Base-by-base conservation (phyloP, 768 basidiomycete species). In the Suillus cothurnatus region DNA sequence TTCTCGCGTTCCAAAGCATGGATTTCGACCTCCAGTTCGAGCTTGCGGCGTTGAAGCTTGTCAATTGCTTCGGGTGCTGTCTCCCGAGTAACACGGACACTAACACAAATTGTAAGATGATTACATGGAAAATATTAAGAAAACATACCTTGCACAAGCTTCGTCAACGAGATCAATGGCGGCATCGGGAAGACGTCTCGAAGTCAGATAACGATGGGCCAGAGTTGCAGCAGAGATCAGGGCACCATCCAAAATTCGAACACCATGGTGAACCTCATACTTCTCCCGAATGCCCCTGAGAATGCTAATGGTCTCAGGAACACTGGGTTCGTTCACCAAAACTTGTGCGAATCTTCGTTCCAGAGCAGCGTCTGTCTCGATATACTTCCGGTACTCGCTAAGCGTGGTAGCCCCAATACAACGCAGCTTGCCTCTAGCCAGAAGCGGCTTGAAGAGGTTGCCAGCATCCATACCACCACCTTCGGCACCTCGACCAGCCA, bases 301-400 rank as follows among this genome's bases (percentile, higher is more conserved):
- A 67, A 98, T 99, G 69, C 85, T 91, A 79, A 99, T 95, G 0
- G 97, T 92, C 69, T 97, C 95, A 6, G 90, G 77, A 0, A 98
- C 96, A 14, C 81, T 80, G 0, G 97, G 97, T 73, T 99, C 97
- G 69, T 95, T 95, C 65, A 99, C 88, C 32, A 96, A 73, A 49
- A 99, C 95, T 75, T 97, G 95, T 3, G 95, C 94, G 76, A 97
- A 96, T 69, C 95, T 85, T 67, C 95, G 87, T 72, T 96, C 95
- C 61, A 97, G 82, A 7, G 95, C 95, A 38, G 92, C 89, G 71
- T 97, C 95, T 56, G 90, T 93, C 78, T 97, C 95, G 73, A 97
- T 95, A 76, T 94, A 92, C 75, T 96, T 92, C 64, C 93, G 82
- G 76, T 97, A 98, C 75, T 98, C 95, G 43, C 90, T 86, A 2